Conservation (phyloP, 2,329 filamentous ascomycete genomes). For the Fusarium oxysporum region DNA sequence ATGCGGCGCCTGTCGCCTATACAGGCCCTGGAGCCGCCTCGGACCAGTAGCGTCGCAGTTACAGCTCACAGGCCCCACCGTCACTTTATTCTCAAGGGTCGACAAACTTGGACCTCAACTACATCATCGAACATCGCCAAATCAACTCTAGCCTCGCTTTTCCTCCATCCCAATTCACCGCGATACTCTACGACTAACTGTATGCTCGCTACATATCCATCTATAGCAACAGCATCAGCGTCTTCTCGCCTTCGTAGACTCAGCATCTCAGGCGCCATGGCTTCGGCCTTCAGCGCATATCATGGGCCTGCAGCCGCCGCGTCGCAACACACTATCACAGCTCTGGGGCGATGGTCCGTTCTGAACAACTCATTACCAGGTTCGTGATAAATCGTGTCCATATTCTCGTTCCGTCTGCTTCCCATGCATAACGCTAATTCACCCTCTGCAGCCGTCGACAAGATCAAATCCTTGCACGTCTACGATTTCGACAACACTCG, state of each 20-base stretch:
- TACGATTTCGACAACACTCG: conserved; percentile 99
- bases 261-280: conserved; percentile 51
- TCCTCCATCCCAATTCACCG: neutral
- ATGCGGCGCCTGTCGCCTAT: conserved; percentile 43
- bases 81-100: conserved; percentile 20
- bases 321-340: conserved; percentile 71
- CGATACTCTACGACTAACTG: conserved; percentile 9
- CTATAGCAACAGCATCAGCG: neutral
- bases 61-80: conserved; percentile 19
- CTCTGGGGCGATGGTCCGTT: conserved; percentile 86
- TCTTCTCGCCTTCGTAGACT: conserved; percentile 38
- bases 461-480: conserved; percentile 85
- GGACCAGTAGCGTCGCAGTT: conserved; percentile 22
- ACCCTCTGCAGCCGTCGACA: conserved; percentile 63
- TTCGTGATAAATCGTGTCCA: conserved; percentile 50
- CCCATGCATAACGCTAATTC: conserved; percentile 27
- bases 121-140: conserved; percentile 29
- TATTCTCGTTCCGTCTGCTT: neutral
- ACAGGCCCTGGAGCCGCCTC: conserved; percentile 43
- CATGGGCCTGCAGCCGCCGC: conserved; percentile 49
- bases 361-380: conserved; percentile 77
- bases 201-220: conserved; percentile 37
- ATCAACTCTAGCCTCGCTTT: conserved; percentile 1
- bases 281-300: conserved; percentile 54
- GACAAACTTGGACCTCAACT: conserved; percentile 36